A percentile compares a stretch with the other conserved stretches of the same genome.
phyloP scores from a whole-genome alignment of 1,139 yeast genomes.

The Pichia sp. region DNA sequence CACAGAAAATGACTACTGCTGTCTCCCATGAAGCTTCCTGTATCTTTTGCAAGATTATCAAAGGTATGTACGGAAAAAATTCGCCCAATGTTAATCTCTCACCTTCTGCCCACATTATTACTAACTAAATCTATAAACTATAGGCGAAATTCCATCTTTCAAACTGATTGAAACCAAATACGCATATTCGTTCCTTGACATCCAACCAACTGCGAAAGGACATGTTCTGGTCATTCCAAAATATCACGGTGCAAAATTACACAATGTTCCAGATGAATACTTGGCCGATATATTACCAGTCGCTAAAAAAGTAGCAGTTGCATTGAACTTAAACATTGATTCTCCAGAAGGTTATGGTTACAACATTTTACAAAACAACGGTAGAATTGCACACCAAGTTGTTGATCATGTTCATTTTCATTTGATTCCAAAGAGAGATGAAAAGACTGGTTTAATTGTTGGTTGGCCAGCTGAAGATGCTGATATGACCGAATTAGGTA shows the following conservation, averaged over 20 bases:
- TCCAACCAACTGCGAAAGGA: slow-evolving; percentile 84
- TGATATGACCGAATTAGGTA: slow-evolving; percentile 62
- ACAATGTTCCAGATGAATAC: slow-evolving; percentile 86
- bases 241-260: slow-evolving; percentile 85
- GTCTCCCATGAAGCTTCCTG: slow-evolving; percentile 48
- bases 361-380: slow-evolving; percentile 87
- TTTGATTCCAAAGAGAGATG: slow-evolving; percentile 79
- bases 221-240: slow-evolving; percentile 89
- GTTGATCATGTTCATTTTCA: slow-evolving; percentile 97
- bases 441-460: slow-evolving; percentile 65
- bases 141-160: slow-evolving; percentile 80
- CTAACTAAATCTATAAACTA: slow-evolving; percentile 26
- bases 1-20: slow-evolving; percentile 26
- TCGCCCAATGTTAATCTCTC: neutral
- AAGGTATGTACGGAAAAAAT: slow-evolving; percentile 40
- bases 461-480: slow-evolving; percentile 91
- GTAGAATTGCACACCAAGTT: slow-evolving; percentile 85
- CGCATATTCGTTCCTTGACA: slow-evolving; percentile 81
- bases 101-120: neutral
- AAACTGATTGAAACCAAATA: slow-evolving; percentile 78
- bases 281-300: slow-evolving; percentile 79
- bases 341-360: slow-evolving; percentile 73
- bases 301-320: slow-evolving; percentile 75
- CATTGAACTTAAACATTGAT: slow-evolving; percentile 55
- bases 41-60: slow-evolving; percentile 87